Evolutionary conservation across 768 basidiomycete species (phyloP), one percentile per base, ranked within the genome.

Genomic region (Tephrocybe sp.): DNA sequence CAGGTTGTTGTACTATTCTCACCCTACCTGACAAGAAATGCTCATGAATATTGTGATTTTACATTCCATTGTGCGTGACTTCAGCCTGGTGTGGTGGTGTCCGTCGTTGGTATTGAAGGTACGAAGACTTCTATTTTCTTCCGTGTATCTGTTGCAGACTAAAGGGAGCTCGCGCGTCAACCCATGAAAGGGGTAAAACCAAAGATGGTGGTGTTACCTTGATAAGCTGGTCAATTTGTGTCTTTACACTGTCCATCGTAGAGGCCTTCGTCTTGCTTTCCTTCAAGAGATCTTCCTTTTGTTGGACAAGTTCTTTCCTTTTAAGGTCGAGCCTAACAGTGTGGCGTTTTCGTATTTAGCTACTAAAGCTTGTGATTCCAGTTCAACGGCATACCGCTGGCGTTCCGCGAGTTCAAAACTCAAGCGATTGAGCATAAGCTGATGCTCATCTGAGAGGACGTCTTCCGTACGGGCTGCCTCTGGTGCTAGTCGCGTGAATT

Each of bases 351-450:
- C 5, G 27, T 15, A 18, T 36, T 22, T 16, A n/a, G 29, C 33
- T 19, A 13, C 18, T 11, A 34, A 37, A 9, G 7, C 22, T 53
- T 54, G 57, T 53, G 60, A 55, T 50, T 38, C 23, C 29, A 12
- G 19, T 38, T 38, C 42, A 40, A 39, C 18, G 33, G 55, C 71
- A 47, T 61, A 91, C 92, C 92, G 79, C 70, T 93, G 88, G 45
- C 92, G 85, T 70, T 94, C 92, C 25, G 79, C 80, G 27, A 93
- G 82, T 67, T 94, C 92, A 57, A 94, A 93, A 63, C 82, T 85
- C 37, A 94, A 74, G 45, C 91, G 83, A 61, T 84, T 91, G 53
- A 94, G 79, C 88, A 93, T 91, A 31, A 93, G 77, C 56, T 90
- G 84, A 66, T 93, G 92, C 31, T 84, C 77, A 59, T 89, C 79